Base-by-base conservation (phyloP, 2,329 filamentous ascomycete genomes). In the Cordyceps tenuipes region DNA sequence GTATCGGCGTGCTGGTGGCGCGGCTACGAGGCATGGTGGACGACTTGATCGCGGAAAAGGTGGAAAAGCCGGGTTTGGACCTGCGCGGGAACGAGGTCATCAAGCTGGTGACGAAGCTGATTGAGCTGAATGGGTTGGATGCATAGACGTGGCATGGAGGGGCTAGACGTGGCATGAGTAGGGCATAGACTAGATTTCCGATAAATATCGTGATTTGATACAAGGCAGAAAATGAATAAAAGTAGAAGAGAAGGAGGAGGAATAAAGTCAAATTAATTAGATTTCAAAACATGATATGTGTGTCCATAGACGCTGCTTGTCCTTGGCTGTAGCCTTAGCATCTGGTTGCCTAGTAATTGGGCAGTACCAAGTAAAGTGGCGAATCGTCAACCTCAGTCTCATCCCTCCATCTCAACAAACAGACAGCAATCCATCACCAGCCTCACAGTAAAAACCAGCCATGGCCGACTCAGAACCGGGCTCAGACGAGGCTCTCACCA, bases 41-140 rank as follows among this genome's bases (percentile, higher is more conserved):
- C 75, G 84, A 87, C 64, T 79, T 95, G 63, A 82, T 99, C 68
- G 88, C 88, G 61, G 79, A 82, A 64, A 91, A 91, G 73, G 85
- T 97, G 53, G 90, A 92, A 70, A 85, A 89, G 63, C 90, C 90
- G 0, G 80, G 79, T 13, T 70, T 82, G 61, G 83, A 85, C 50
- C 69, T 86, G 41, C 76, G 76, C 60, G 76, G 79, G 49, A 82
- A 80, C 61, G 85, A 88, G 66, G 85, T 97, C 29, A 88, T 97
- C 62, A 83, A 81, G 68, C 75, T 90, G 63, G 92, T 96, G 58
- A 84, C 85, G 65, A 86, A 83, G 73, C 78, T 97, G 73, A 88
- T 97, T 67, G 90, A 96, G 74, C 81, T 95, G 67, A 91, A 97
- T 76, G 94, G 94, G 1, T 74, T 95, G 74, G 91, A 96, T 78